These are phyloP conservation scores for Amanita fuliginea DNA, from an alignment of 768 basidiomycete genomes.

Conservation along the genomic window DNA sequence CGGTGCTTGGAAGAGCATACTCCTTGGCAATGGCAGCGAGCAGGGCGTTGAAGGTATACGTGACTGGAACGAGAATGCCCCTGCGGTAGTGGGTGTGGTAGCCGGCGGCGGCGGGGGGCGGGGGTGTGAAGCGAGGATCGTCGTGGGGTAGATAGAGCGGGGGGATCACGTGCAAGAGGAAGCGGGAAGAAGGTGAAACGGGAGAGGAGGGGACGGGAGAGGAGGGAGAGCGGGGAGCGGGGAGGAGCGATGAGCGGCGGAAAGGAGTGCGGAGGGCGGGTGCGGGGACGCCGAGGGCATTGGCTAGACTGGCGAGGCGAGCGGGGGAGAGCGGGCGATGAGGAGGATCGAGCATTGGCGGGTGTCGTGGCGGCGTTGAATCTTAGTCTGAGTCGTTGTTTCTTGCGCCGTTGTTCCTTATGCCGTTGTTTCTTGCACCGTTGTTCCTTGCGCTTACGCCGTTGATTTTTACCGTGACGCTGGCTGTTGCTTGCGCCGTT, in stretches of 20 bases:
- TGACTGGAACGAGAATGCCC: slow-evolving; percentile 79
- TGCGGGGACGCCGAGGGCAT: slow-evolving; percentile 75
- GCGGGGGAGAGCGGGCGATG: slow-evolving; percentile 61
- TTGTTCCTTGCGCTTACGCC: no score
- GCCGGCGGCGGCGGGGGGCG: slow-evolving; percentile 52
- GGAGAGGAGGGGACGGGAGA: slow-evolving; percentile 41
- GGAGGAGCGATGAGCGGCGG: slow-evolving; percentile 17
- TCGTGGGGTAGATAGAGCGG: slow-evolving; percentile 60
- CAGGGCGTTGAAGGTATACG: slow-evolving; percentile 76
- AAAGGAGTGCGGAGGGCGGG: slow-evolving; percentile 32
- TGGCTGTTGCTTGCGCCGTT: no score
- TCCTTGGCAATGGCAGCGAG: slow-evolving; percentile 84
- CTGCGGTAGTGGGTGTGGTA: slow-evolving; percentile 73
- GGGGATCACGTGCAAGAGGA: slow-evolving; percentile 76
- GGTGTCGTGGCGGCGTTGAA: slow-evolving; percentile 11
- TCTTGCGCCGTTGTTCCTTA: no score
- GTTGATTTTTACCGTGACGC: no score
- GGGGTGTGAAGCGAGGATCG: slow-evolving; percentile 34
- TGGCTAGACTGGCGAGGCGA: slow-evolving; percentile 72
- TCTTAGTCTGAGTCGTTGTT: background rate
- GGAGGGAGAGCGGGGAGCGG: slow-evolving; percentile 13
- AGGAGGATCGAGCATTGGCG: slow-evolving; percentile 47
- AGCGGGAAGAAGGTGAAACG: slow-evolving; percentile 43
- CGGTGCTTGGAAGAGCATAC: slow-evolving; percentile 81
- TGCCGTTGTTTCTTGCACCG: no score